Conservation (phyloP, 164 flowering plant genomes). For the Akebia trifoliata region DNA sequence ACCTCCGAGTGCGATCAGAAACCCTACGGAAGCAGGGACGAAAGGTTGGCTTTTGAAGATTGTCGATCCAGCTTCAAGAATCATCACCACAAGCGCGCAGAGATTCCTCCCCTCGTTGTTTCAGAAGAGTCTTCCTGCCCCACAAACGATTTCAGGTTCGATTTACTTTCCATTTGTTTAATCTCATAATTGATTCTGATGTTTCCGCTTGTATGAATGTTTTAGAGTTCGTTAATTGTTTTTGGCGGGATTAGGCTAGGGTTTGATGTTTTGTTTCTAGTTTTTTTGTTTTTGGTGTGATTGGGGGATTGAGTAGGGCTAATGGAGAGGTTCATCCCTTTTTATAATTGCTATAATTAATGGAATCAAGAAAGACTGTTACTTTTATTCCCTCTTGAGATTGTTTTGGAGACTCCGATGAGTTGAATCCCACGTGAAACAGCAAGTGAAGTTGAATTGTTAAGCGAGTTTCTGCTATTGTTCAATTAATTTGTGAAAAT, state of each 20-base stretch:
- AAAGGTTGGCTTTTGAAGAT: slow-evolving; percentile 64
- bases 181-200: neutral
- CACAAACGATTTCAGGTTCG: slow-evolving; percentile 18
- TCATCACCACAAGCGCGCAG: slow-evolving; percentile 55
- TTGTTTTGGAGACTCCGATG: neutral
- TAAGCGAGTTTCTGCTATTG: neutral
- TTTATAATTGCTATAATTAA: too few relatives aligned
- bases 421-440: neutral
- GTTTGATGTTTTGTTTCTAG: neutral
- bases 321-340: too few relatives aligned
- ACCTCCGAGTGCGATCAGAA: slow-evolving; percentile 41
- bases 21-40: slow-evolving; percentile 12
- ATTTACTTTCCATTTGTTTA: neutral
- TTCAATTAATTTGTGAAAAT: neutral
- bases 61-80: slow-evolving; percentile 74
- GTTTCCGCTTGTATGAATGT: neutral
- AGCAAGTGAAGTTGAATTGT: neutral
- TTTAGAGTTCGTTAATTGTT: neutral
- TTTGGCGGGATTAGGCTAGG: too few relatives aligned
- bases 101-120: slow-evolving; percentile 50
- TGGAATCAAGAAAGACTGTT: too few relatives aligned
- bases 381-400: too few relatives aligned
- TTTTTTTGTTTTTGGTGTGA: neutral
- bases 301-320: too few relatives aligned
- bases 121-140: slow-evolving; percentile 45